Evolutionary conservation across 2,329 filamentous ascomycete genomes (phyloP), one percentile per base, ranked within the genome.

Genomic region (Endocalyx cinctus): DNA sequence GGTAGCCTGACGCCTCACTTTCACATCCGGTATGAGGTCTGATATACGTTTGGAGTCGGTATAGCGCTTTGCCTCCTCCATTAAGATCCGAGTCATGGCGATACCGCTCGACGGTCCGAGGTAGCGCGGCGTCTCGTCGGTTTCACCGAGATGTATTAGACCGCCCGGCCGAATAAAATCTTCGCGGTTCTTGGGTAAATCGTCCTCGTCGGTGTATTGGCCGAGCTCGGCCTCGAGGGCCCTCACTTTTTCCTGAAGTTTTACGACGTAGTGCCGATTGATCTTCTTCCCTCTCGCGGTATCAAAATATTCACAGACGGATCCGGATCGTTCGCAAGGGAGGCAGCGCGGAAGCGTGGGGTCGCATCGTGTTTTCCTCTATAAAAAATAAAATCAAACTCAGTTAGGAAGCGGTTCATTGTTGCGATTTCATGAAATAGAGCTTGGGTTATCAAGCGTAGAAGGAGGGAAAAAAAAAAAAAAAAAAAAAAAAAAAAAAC

Each of bases 301-400:
- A 62, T 98, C 92, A 59, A 84, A 94, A 66, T 97, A 98, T 57
- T 96, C 90, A 73, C 92, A 98, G 40, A 80, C 76, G 18, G 88
- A 87, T 52, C 89, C 89, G 43, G 87, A 89, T 48, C 90, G 79
- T 64, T 96, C 88, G 66, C 92, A 98, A 15, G 90, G 89, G 13
- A 87, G 76, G 62, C 92, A 98, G 54, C 85, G 84, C 25, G 92
- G 92, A 15, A 98, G 76, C 11, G 85, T 86, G 4, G 92, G 86
- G 63, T 97, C 92, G 68, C 92, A 98, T 69, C 88, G 76, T 23
- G 90, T 97, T 71, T 98, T 98, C 52, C 90, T 82, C 89, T 94
- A n/a, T n/a, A 55, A 38, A 37, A 30, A 19, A 23, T n/a, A 29
- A 30, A n/a, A n/a, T n/a, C n/a, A n/a, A n/a, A n/a, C n/a, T n/a